Percentiles rank a stretch among this genome's conserved stretches.
These are phyloP conservation scores for Pterulicium gracile DNA, from an alignment of 1,284 basidiomycete genomes.

Conservation along the genomic window DNA sequence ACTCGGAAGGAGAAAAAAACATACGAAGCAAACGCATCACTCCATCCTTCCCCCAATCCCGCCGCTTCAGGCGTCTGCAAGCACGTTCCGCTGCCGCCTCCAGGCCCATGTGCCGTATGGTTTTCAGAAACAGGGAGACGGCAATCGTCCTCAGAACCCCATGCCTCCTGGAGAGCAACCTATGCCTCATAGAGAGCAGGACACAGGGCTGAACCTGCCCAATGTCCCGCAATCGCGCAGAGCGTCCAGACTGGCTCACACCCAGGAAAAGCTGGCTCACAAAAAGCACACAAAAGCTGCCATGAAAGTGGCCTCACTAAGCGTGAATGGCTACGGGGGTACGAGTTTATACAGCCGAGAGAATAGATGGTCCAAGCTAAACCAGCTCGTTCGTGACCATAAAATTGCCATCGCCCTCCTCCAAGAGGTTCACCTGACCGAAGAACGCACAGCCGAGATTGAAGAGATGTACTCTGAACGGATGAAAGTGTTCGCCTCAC, in stretches of 20 bases:
- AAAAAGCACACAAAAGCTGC: slow-evolving; percentile 10
- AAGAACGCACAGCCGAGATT: slow-evolving; percentile 4
- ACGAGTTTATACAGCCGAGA: not conserved
- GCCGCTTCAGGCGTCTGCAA: slow-evolving; percentile 36
- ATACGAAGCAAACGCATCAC: slow-evolving; percentile 41
- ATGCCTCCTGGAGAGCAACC: too few relatives aligned
- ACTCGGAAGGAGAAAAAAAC: slow-evolving; percentile 11
- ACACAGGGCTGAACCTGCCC: too few relatives aligned
- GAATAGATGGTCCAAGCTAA: slow-evolving; percentile 20
- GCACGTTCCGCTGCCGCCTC: slow-evolving; percentile 38
- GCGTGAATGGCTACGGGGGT: slow-evolving; percentile 14
- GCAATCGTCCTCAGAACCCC: too few relatives aligned
- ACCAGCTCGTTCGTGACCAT: slow-evolving; percentile 18
- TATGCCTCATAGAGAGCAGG: too few relatives aligned
- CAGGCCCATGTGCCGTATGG: too few relatives aligned
- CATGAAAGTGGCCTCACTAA: slow-evolving; percentile 15
- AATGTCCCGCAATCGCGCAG: too few relatives aligned
- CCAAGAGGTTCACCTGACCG: slow-evolving; percentile 21
- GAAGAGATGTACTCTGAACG: slow-evolving; percentile 11
- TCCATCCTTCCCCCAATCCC: slow-evolving; percentile 46
- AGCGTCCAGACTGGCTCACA: too few relatives aligned
- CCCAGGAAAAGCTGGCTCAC: too few relatives aligned
- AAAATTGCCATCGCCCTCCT: slow-evolving; percentile 18
- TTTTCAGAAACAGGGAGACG: too few relatives aligned
- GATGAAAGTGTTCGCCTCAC: slow-evolving; percentile 12